These are phyloP conservation scores for Penicillium malachiteum DNA, from an alignment of 495 filamentous ascomycete genomes.

Conservation along the genomic window DNA sequence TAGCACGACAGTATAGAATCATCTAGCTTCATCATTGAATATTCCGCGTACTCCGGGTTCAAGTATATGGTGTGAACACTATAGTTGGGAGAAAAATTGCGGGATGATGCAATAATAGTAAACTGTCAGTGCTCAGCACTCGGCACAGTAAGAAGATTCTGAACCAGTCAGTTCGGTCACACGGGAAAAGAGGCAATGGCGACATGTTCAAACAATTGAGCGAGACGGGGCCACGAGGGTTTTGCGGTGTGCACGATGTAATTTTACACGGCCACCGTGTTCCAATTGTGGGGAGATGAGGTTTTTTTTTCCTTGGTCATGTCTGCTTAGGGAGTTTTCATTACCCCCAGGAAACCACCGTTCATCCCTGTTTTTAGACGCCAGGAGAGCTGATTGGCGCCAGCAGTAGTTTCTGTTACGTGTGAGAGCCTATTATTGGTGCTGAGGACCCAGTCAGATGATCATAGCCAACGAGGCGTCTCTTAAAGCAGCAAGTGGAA, in stretches of 20 bases:
- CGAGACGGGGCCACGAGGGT: slow-evolving; percentile 12
- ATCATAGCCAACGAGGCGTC: slow-evolving; percentile 10
- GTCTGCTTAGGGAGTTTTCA: slow-evolving; percentile 18
- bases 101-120: slow-evolving; percentile 21
- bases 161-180: slow-evolving; percentile 15
- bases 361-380: slow-evolving; percentile 16
- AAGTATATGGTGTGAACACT: background rate
- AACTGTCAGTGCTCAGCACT: background rate
- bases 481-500: slow-evolving; percentile 16
- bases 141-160: background rate
- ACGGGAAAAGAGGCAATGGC: slow-evolving; percentile 13
- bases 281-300: slow-evolving; percentile 10
- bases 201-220: slow-evolving; percentile 7
- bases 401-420: slow-evolving; percentile 40
- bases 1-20: slow-evolving; percentile 7
- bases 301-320: slow-evolving; percentile 14
- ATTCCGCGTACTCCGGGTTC: background rate
- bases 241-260: slow-evolving; percentile 2
- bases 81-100: background rate
- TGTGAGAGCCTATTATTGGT: slow-evolving; percentile 24
- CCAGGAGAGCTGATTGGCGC: slow-evolving; percentile 29
- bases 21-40: background rate
- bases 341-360: slow-evolving; percentile 25
- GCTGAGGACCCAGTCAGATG: slow-evolving; percentile 28
- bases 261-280: background rate